A percentile compares a stretch with the other conserved stretches of the same genome.
These are phyloP conservation scores for Skeletonema costatum DNA, from an alignment of 108 stramenopile genomes.

Conservation along the genomic window DNA sequence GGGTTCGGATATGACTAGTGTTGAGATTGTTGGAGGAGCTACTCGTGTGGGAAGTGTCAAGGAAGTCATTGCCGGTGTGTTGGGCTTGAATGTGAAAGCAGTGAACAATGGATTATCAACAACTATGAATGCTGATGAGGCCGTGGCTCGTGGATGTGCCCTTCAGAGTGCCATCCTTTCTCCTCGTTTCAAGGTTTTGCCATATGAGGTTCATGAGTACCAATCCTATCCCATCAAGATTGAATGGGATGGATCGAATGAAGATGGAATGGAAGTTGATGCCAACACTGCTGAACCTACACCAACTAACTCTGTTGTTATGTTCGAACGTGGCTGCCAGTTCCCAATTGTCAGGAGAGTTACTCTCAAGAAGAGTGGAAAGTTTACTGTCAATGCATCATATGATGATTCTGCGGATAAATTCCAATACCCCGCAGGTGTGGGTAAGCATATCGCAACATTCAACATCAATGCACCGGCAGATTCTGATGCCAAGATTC, in stretches of 20 bases:
- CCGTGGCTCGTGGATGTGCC: constrained; percentile 95
- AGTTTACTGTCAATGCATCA: constrained; percentile 74
- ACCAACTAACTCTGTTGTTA: constrained; percentile 82
- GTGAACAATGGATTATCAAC: constrained; percentile 89
- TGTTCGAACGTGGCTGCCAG: constrained; percentile 92
- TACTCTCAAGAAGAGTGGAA: constrained; percentile 79
- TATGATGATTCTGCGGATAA: constrained; percentile 64
- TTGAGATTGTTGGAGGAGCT: constrained; percentile 97
- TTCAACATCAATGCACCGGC: constrained; percentile 75
- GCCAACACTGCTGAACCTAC: constrained; percentile 56
- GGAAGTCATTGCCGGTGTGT: constrained; percentile 68
- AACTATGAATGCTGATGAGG: constrained; percentile 99
- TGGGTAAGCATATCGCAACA: constrained; percentile 59
- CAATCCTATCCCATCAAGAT: constrained; percentile 90
- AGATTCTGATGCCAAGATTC: constrained; percentile 83
- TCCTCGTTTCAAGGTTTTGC: constrained; percentile 96
- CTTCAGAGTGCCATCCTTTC: constrained; percentile 97
- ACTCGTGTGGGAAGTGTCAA: constrained; percentile 93
- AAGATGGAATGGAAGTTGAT: constrained; percentile 62
- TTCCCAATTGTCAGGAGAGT: constrained; percentile 94
- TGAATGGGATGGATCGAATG: constrained; percentile 86
- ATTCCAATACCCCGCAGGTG: constrained; percentile 54
- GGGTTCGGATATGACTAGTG: constrained; percentile 67
- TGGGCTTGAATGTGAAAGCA: constrained; percentile 67
- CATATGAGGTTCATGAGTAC: constrained; percentile 91